phyloP scores from a whole-genome alignment of 1,284 basidiomycete species.

The Phellopilus nigrolimitatus region DNA sequence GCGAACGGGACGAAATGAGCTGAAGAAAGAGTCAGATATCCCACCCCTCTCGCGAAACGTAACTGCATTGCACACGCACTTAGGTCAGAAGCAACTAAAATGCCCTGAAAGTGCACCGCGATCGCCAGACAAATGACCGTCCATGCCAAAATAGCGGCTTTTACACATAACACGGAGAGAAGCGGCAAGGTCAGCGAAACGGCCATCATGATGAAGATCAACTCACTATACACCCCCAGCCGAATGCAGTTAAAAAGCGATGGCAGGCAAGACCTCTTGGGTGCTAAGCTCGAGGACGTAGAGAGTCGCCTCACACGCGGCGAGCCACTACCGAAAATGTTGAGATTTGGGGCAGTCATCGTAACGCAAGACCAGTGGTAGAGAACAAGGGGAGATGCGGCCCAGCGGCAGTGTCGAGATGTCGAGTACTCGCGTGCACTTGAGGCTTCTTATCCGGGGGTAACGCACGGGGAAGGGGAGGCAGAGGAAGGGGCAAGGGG shows the following conservation, averaged over 20 bases:
- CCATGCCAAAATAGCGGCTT: conserved; percentile 63
- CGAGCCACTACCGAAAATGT: conserved; percentile 2
- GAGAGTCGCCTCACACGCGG: conserved; percentile 10
- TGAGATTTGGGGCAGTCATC: conserved; percentile 8
- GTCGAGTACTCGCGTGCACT: too few relatives aligned
- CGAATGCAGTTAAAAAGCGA: conserved; percentile 62
- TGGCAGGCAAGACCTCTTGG: conserved; percentile 36
- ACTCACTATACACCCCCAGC: conserved; percentile 48
- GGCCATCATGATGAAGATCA: neutral
- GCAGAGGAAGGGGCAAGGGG: neutral
- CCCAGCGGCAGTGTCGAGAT: neutral
- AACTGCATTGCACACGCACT: conserved; percentile 52
- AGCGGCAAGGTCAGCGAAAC: neutral
- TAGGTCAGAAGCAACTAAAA: conserved; percentile 68
- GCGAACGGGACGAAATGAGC: conserved; percentile 82
- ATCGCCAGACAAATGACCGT: conserved; percentile 71
- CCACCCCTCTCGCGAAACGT: neutral
- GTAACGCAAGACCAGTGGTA: neutral
- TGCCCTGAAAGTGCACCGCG: conserved; percentile 66
- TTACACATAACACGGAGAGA: neutral
- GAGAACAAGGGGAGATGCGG: neutral
- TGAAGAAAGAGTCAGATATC: conserved; percentile 27
- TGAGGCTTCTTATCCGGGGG: conserved; percentile 1
- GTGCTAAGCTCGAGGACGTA: conserved; percentile 14
- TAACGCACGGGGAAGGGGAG: conserved; percentile 2